Conservation (phyloP, 225 moss, liverwort and hornwort species). For the Neckera pumila region DNA sequence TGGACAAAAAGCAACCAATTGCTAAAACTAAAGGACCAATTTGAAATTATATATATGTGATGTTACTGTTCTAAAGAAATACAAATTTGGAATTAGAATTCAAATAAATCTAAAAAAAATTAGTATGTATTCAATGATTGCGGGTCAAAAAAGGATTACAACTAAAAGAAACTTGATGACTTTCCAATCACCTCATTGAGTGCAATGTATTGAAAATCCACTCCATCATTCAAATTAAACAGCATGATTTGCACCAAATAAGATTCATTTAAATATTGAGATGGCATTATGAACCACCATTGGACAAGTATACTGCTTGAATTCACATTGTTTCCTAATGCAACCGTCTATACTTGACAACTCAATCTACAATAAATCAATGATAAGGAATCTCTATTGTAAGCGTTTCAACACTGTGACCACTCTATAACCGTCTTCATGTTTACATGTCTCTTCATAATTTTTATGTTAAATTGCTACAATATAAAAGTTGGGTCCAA, state of each 20-base stretch:
- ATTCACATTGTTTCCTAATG: background rate
- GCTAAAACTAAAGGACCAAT: background rate
- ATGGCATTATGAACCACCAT: background rate
- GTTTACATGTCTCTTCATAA: background rate
- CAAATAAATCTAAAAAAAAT: too few species aligned
- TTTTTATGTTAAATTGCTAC: rapidly evolving
- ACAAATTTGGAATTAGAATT: background rate
- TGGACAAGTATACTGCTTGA: background rate
- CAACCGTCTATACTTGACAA: background rate
- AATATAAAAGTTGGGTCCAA: background rate
- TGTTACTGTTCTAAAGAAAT: background rate
- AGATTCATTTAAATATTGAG: background rate
- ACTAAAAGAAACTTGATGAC: background rate
- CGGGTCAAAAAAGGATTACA: background rate
- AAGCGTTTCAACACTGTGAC: background rate
- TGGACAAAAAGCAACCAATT: background rate
- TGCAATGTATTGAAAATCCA: background rate
- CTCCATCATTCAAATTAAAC: background rate
- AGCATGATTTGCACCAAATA: background rate
- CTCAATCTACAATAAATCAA: rapidly evolving
- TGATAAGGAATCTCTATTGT: too few species aligned
- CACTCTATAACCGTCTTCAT: background rate
- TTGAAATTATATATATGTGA: background rate
- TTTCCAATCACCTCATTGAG: background rate
- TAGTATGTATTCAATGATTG: background rate